Evolutionary conservation across 2,329 filamentous ascomycete species (phyloP).

Genomic region (Xylariaceae sp.): DNA sequence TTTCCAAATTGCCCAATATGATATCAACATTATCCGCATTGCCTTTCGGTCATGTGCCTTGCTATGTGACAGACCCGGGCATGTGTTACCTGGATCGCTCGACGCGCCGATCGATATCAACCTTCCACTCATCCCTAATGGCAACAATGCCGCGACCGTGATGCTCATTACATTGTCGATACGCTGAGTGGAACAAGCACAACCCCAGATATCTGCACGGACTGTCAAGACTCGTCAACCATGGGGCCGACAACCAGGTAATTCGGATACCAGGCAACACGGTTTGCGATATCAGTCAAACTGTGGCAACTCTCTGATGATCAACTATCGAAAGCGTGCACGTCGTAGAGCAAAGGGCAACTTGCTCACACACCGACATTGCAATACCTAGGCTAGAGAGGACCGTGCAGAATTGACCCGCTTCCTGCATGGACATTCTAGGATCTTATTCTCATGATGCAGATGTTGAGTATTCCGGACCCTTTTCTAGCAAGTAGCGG

Average conservation of each 20-base stretch:
- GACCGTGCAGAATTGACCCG: not conserved
- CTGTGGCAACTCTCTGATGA: not conserved
- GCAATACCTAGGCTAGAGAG: not conserved
- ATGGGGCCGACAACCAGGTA: not conserved
- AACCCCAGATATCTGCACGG: not conserved
- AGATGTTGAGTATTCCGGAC: not conserved
- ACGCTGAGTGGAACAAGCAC: too few species aligned
- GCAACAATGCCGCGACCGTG: too few species aligned
- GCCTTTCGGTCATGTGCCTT: too few species aligned
- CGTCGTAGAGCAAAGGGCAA: too few species aligned
- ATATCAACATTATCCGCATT: too few species aligned
- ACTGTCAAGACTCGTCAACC: not conserved
- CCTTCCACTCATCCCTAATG: too few species aligned
- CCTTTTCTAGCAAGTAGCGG: not conserved
- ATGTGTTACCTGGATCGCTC: too few species aligned
- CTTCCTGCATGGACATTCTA: not conserved
- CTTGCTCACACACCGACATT: not conserved
- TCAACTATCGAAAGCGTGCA: not conserved
- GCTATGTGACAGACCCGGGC: too few species aligned
- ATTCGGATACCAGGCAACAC: not conserved
- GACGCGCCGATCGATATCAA: too few species aligned
- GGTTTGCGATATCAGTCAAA: not conserved
- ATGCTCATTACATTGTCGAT: too few species aligned
- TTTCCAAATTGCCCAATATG: too few species aligned
- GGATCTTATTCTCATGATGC: not conserved